phyloP scores from a whole-genome alignment of 108 stramenopile genomes.

The Nitzschia inconspicua region DNA sequence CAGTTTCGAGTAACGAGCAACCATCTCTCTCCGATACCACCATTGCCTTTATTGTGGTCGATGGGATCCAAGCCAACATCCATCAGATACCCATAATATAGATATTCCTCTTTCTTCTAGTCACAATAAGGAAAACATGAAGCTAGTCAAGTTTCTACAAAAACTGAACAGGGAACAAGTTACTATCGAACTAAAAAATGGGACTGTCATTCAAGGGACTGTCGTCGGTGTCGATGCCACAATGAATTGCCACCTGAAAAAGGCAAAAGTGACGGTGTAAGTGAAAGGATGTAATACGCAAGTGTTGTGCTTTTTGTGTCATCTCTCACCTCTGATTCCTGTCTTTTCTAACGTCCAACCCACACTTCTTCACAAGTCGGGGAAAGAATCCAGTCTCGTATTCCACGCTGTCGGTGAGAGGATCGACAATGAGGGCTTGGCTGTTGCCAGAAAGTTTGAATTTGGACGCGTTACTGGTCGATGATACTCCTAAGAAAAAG shows the following conservation, averaged over 20 bases:
- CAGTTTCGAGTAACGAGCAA: too few relatives aligned
- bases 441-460: constrained; percentile 97
- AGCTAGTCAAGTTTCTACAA: constrained; percentile 96
- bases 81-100: too few relatives aligned
- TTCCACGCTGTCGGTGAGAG: constrained; percentile 90
- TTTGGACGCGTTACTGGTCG: constrained; percentile 94
- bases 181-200: constrained; percentile 99
- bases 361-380: constrained; percentile 37
- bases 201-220: constrained; percentile 95
- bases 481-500: constrained; percentile 89
- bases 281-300: constrained; percentile 22
- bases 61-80: too few relatives aligned
- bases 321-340: neutral
- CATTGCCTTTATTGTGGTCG: too few relatives aligned
- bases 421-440: constrained; percentile 93
- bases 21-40: too few relatives aligned
- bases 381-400: constrained; percentile 89
- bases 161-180: constrained; percentile 97
- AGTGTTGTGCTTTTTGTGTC: too few relatives aligned
- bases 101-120: too few relatives aligned
- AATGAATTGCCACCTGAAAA: constrained; percentile 98
- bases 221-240: constrained; percentile 96
- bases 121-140: too few relatives aligned
- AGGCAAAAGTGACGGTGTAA: constrained; percentile 94
- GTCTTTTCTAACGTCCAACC: neutral